Evolutionary conservation across 1,284 basidiomycete species (phyloP).

Genomic region (Gastroboletus turbinatus): DNA sequence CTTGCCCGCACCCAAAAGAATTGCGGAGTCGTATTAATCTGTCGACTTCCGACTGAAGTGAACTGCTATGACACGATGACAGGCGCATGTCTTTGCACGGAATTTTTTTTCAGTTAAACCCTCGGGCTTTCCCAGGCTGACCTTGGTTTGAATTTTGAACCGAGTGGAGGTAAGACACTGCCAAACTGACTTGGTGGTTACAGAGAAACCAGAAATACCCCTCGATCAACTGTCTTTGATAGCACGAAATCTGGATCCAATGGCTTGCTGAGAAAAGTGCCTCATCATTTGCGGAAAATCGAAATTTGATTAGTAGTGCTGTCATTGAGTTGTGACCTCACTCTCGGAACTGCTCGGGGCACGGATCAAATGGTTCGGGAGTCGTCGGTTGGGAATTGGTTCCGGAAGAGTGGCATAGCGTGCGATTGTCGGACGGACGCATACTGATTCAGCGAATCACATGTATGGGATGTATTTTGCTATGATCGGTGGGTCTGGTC

Average conservation of each 20-base stretch:
- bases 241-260: background rate
- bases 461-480: background rate
- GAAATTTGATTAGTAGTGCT: background rate
- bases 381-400: background rate
- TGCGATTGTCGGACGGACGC: constrained; percentile 1
- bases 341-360: constrained; percentile 5
- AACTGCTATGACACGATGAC: background rate
- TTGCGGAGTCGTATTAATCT: background rate
- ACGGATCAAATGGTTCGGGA: background rate
- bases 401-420: background rate
- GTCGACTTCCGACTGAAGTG: background rate
- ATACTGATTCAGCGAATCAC: background rate
- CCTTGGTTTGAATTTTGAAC: background rate
- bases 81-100: background rate
- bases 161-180: background rate
- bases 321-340: background rate
- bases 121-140: background rate
- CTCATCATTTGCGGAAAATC: background rate
- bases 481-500: constrained; percentile 5
- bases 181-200: background rate
- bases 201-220: background rate
- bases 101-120: background rate
- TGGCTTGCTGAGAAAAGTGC: background rate
- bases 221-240: background rate
- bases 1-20: background rate